Conservation (phyloP, 176 grass and related monocot species). For the Oryza meridionalis region DNA sequence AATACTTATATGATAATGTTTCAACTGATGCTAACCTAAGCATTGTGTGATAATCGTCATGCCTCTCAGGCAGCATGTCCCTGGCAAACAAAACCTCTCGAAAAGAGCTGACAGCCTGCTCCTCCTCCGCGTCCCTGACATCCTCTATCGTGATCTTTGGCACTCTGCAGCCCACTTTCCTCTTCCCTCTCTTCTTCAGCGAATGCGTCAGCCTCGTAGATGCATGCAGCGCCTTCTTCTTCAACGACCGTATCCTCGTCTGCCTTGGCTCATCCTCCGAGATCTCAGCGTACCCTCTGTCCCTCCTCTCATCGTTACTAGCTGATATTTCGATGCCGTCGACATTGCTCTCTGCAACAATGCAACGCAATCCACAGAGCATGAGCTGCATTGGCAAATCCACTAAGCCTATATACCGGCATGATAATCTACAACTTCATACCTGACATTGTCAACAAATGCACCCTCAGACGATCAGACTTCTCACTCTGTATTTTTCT, state of each 20-base stretch:
- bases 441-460: conserved; percentile 70
- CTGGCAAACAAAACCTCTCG: conserved; percentile 73
- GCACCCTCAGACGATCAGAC: conserved; percentile 36
- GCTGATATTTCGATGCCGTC: conserved; percentile 47
- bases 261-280: conserved; percentile 73
- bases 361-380: neutral
- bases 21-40: conserved; percentile 60
- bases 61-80: conserved; percentile 74
- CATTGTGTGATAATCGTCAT: conserved; percentile 89
- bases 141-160: conserved; percentile 82
- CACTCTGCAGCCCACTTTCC: conserved; percentile 75
- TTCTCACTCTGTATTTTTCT: conserved; percentile 3
- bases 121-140: conserved; percentile 86
- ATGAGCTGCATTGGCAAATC: conserved; percentile 46
- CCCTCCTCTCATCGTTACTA: conserved; percentile 70
- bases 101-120: conserved; percentile 72
- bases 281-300: conserved; percentile 64
- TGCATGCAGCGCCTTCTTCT: conserved; percentile 85
- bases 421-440: conserved; percentile 21
- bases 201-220: conserved; percentile 85
- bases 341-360: conserved; percentile 44
- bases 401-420: neutral
- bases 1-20: conserved; percentile 18
- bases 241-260: conserved; percentile 69
- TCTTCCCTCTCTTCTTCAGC: conserved; percentile 95